Evolutionary conservation across 805 yeast species (phyloP), one percentile per base, ranked within the genome.

Genomic region (Starmerella floricola): DNA sequence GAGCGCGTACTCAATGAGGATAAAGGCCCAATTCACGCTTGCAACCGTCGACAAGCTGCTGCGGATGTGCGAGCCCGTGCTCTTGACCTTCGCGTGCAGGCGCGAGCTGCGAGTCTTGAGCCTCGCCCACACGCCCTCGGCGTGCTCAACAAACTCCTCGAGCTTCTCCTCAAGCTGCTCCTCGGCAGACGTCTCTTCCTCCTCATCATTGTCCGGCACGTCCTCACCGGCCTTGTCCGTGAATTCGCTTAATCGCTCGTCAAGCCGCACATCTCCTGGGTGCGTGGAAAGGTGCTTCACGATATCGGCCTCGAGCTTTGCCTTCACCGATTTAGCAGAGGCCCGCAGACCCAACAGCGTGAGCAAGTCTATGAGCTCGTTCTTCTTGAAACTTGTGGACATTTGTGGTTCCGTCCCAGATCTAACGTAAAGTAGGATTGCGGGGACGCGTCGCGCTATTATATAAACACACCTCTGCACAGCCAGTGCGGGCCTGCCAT

Each of bases 321-420:
- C 36, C 37, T 44, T 44, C 29, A 23, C 28, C 30, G 38, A 29
- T 27, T 27, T 36, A 6, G 31, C 8, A 8, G 44, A 20, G 20
- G 32, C 19, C 11, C 19, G 17, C 16, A 40, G 28, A 12, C 43
- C 45, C 13, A 41, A 33, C 31, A 13, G 18, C 6, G 28, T 16
- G 20, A 41, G 31, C 31, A 44, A 30, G 18, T 44, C 45, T 5
- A 36, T 27, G 2, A 44, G 30, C 8, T 44, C 48, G 12, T 32
- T 31, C 31, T 44, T 44, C 31, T 34, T 36, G 17, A n/a, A 33
- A 20, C 21, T 33, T 8, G 36, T n/a, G 24, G 36, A 20, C 36
- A 33, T 33, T 28, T n/a, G n/a, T n/a, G n/a, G n/a, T n/a, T n/a
- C n/a, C n/a, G n/a, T n/a, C n/a, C n/a, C n/a, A n/a, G n/a, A n/a